Evolutionary conservation across 2,329 filamentous ascomycete genomes (phyloP), one percentile per base, ranked within the genome.

Genomic region (Polychaeton citri): DNA sequence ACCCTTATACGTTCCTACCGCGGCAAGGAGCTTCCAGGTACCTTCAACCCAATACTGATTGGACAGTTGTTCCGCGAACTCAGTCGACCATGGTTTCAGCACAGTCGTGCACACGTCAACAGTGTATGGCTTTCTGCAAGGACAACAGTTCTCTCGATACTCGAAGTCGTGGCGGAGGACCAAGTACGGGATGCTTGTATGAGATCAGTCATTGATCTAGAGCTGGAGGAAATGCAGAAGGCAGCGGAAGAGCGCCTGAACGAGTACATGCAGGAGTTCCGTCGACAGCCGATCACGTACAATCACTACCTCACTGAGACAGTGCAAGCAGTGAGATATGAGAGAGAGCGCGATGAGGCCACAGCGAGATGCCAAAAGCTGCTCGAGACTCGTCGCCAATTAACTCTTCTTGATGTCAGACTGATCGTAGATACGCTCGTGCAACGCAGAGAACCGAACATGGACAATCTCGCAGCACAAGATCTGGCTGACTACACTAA

Each of bases 51-150:
- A 0, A 51, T 72, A 38, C 55, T 79, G 6, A 62, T 79, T 0
- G 57, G 59, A 0, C 68, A 77, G 18, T 48, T 81, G 0, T 80
- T 80, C 45, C 54, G 55, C n/a, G 64, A 76, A 28, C 74, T 80
- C 37, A 73, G 65, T 1, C 36, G 42, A 4, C 68, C 65, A 0
- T 81, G 74, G 76, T 51, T 61, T 24, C 19, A 37, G 0, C 60
- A 66, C 3, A 56, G 50, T 4, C 36, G 26, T 4, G 28, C 41
- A 0, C 60, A 64, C 36, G 49, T 64, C 21, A 38, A 49, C 5
- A 18, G 17, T 21, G 21, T 38, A 18, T 15, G 21, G 16, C 21
- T 19, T 15, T 18, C 28, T n/a, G 30, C 35, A 32, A 30, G 35
- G 19, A 37, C 16, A 16, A 33, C 35, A 33, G 30, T 37, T 8